A percentile compares a stretch with the other conserved stretches of the same genome.
Conservation (phyloP, 106 monocot species). For the Alisma plantagoaquatica region DNA sequence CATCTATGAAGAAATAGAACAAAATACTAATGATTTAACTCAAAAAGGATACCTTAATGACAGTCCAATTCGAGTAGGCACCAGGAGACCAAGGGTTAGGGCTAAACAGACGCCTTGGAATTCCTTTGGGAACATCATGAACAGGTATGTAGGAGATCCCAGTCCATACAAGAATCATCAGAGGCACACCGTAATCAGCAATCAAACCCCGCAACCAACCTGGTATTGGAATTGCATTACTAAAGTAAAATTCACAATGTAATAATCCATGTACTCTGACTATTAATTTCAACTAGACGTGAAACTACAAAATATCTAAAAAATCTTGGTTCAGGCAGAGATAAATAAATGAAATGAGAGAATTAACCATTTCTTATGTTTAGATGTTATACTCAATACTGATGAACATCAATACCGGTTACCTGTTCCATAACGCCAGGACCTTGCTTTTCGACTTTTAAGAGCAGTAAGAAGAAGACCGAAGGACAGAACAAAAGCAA, state of each 20-base stretch:
- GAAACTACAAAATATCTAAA: no score
- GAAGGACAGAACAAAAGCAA: conserved; percentile 34
- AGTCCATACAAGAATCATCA: conserved; percentile 33
- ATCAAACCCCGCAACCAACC: conserved; percentile 23
- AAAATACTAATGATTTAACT: no score
- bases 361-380: no score
- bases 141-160: conserved; percentile 27
- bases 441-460: conserved; percentile 46
- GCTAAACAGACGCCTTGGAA: conserved; percentile 32
- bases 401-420: no score
- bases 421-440: conserved; percentile 64
- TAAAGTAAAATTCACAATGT: no score
- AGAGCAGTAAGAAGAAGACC: conserved; percentile 50
- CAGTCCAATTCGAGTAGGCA: conserved; percentile 43
- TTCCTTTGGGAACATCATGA: conserved; percentile 24
- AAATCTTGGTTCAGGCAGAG: no score
- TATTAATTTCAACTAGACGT: no score
- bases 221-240: no score
- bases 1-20: no score
- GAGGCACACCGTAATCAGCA: conserved; percentile 35
- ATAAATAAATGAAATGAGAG: no score
- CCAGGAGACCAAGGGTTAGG: conserved; percentile 30
- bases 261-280: no score
- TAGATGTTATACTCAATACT: no score
- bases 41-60: conserved; percentile 15